Conservation (phyloP, 106 monocot genomes). For the Alisma plantagoaquatica region DNA sequence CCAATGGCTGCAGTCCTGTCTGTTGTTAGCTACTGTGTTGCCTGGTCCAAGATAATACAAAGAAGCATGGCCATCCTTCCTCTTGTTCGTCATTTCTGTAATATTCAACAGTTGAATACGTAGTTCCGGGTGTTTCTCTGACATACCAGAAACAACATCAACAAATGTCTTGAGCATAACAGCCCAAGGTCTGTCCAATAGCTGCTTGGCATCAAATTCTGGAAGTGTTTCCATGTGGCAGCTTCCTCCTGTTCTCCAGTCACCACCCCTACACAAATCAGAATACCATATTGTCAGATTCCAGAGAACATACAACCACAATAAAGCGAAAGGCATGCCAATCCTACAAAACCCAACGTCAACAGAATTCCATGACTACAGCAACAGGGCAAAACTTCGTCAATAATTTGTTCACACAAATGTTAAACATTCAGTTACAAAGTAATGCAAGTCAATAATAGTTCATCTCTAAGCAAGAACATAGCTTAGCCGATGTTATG, state of each 20-base stretch:
- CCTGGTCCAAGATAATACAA: constrained; percentile 8
- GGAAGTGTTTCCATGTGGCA: constrained; percentile 5
- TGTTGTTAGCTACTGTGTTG: neutral
- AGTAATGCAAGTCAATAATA: too few relatives aligned
- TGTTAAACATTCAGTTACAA: too few relatives aligned
- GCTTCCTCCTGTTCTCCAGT: constrained; percentile 6
- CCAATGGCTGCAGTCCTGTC: constrained; percentile 15
- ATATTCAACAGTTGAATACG: constrained; percentile 1
- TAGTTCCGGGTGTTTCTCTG: neutral
- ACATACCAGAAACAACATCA: neutral
- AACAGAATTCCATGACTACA: too few relatives aligned
- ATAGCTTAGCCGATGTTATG: too few relatives aligned
- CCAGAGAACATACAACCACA: too few relatives aligned
- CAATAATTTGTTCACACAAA: too few relatives aligned
- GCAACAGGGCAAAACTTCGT: too few relatives aligned
- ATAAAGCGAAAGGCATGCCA: too few relatives aligned
- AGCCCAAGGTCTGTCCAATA: neutral
- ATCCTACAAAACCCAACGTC: too few relatives aligned
- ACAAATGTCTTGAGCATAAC: neutral
- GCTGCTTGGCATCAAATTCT: neutral
- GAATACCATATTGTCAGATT: too few relatives aligned
- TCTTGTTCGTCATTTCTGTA: constrained; percentile 1
- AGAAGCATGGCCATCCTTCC: constrained; percentile 10
- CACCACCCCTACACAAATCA: constrained; percentile 10
- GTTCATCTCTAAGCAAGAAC: too few relatives aligned